phyloP scores from a whole-genome alignment of 768 basidiomycete species.

The Amanita muscaria region DNA sequence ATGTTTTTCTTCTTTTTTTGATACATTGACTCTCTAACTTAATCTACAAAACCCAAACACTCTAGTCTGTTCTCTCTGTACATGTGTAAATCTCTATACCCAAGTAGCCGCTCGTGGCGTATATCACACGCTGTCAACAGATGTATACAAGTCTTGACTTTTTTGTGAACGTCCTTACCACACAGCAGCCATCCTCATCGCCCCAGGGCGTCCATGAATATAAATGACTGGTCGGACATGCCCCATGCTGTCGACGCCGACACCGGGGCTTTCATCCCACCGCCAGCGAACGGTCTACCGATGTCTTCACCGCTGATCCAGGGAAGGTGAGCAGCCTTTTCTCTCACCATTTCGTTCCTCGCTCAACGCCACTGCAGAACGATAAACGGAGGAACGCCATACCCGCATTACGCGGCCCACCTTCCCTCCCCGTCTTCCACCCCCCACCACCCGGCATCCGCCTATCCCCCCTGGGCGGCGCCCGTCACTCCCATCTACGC shows the following conservation, averaged over 20 bases:
- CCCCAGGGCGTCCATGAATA: too few species aligned
- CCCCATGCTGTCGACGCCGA: conserved; percentile 16
- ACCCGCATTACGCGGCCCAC: neutral
- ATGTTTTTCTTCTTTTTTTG: neutral
- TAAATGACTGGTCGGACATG: conserved; percentile 15
- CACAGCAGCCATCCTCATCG: too few species aligned
- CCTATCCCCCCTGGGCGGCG: too few species aligned
- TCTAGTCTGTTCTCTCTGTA: neutral
- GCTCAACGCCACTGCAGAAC: neutral
- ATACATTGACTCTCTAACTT: neutral
- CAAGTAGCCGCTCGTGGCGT: neutral
- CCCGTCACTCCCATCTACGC: conserved; percentile 8
- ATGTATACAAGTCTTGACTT: too few species aligned
- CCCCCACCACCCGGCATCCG: neutral
- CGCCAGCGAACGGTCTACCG: conserved; percentile 21
- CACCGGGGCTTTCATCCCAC: conserved; percentile 21
- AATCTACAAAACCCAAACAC: neutral
- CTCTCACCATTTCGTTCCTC: neutral
- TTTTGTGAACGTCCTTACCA: too few species aligned
- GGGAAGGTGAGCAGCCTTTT: conserved; percentile 10
- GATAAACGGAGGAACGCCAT: conserved; percentile 1
- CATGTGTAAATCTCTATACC: neutral
- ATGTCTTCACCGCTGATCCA: conserved; percentile 21
- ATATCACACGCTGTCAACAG: too few species aligned
- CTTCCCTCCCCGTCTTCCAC: neutral